Percentiles rank a stretch among this genome's conserved stretches.
These are phyloP conservation scores for Abrus precatorius DNA, from an alignment of 306 rosid species.

Conservation along the genomic window DNA sequence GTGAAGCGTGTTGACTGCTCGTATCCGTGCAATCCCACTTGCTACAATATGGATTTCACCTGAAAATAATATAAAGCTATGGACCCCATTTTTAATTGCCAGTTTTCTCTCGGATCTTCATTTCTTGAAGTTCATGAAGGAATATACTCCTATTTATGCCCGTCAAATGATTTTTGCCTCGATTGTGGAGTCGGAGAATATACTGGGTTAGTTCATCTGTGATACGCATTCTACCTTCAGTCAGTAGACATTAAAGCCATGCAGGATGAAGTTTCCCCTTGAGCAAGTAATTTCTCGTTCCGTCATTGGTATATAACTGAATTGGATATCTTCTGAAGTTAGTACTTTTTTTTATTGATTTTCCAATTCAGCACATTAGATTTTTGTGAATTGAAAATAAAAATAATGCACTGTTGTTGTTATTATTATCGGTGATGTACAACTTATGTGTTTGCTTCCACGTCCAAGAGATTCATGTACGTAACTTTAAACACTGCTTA, in stretches of 20 bases:
- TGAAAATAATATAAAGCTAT: constrained; percentile 41
- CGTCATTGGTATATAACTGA: not conserved
- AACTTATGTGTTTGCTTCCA: no score
- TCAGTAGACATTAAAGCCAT: constrained; percentile 22
- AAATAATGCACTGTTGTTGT: not conserved
- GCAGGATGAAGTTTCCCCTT: constrained; percentile 35
- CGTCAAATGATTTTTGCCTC: constrained; percentile 10
- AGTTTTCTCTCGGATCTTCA: constrained; percentile 32
- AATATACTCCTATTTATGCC: constrained; percentile 13
- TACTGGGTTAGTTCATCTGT: constrained; percentile 29
- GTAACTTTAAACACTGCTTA: no score
- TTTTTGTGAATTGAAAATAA: not conserved
- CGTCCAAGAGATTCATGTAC: no score
- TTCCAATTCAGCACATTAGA: not conserved
- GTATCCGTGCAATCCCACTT: constrained; percentile 93
- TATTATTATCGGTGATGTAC: not conserved
- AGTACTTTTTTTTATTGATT: not conserved
- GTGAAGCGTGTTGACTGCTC: constrained; percentile 81
- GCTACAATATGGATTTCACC: constrained; percentile 69
- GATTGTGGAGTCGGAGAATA: constrained; percentile 30
- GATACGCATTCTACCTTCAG: constrained; percentile 27
- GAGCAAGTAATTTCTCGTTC: not conserved
- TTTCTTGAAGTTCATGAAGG: constrained; percentile 40
- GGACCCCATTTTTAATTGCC: constrained; percentile 31
- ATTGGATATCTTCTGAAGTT: not conserved